Evolutionary conservation across 345 rosid genomes (phyloP).

Genomic region (Aquilaria yunnanensis): DNA sequence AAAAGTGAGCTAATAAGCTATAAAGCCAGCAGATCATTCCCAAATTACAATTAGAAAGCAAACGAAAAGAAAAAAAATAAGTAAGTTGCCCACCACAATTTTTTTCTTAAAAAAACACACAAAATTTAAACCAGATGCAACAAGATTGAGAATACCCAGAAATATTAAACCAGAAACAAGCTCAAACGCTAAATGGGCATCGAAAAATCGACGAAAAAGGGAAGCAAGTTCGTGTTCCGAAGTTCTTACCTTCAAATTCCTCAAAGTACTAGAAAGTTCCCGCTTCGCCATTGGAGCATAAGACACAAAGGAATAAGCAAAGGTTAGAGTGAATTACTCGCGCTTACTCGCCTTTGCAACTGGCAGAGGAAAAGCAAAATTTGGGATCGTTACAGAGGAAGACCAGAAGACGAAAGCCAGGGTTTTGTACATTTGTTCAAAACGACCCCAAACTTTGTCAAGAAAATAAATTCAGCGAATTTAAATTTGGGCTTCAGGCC

Average conservation of each 20-base stretch:
- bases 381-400: no score
- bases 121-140: not conserved
- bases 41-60: not conserved
- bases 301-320: no score
- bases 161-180: constrained; percentile 15
- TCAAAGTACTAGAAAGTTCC: constrained; percentile 81
- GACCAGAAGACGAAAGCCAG: no score
- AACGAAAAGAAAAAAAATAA: not conserved
- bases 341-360: no score
- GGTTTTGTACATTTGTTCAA: no score
- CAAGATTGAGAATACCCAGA: constrained; percentile 12
- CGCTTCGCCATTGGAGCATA: constrained; percentile 56
- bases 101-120: no score
- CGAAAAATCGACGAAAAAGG: not conserved
- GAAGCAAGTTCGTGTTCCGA: not conserved
- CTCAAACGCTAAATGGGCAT: constrained; percentile 4
- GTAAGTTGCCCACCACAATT: no score
- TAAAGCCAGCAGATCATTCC: not conserved
- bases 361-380: no score
- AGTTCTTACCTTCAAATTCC: constrained; percentile 66
- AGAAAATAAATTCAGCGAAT: no score
- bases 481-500: no score
- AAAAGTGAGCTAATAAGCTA: not conserved
- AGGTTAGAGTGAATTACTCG: no score
- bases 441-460: no score